Evolutionary conservation across 495 filamentous ascomycete species (phyloP), one percentile per base, ranked within the genome.

Genomic region (Lasiosphaeris hirsuta): DNA sequence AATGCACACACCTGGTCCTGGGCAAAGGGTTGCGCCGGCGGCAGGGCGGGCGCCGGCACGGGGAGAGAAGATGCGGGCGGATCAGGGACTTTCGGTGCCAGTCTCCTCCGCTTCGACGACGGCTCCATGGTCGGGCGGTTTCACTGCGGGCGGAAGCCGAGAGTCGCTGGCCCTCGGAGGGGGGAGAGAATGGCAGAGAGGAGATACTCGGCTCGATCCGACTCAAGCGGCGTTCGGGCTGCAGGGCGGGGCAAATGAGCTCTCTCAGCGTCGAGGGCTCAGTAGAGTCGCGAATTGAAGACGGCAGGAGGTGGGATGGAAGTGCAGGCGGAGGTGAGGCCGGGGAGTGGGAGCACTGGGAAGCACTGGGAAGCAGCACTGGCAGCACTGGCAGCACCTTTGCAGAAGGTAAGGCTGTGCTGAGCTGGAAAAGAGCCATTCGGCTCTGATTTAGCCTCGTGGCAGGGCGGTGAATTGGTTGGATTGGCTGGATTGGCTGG

Each of bases 391-490:
- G 23, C 23, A 35, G 50, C 38, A 56, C 19, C 30, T 52, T 52
- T 57, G 54, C 37, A 44, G 39, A 58, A 35, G 48, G 59, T 69
- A 64, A 69, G 67, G 68, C 66, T 71, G 67, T 66, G 69, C 59
- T 65, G 67, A 46, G 47, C 61, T 60, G 54, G 49, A 47, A 48
- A 45, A 57, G 54, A 47, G 41, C 60, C 63, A 57, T 51, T 67
- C 66, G 69, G 64, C 66, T 71, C 57, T 61, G 60, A 61, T 58
- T 69, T 69, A 71, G 69, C 69, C 69, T 71, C 61, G 67, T 71
- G 64, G 60, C 54, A 64, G 61, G 56, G 57, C 62, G 43, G 50
- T 54, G 59, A 46, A 13, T 33, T 41, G 18, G n/a, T 40, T 10
- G 56, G 54, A 60, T 63, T 68, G 66, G 65, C 58, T 57, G 53